Conservation (phyloP, 176 grass and related monocot species). For the Carex parvula region DNA sequence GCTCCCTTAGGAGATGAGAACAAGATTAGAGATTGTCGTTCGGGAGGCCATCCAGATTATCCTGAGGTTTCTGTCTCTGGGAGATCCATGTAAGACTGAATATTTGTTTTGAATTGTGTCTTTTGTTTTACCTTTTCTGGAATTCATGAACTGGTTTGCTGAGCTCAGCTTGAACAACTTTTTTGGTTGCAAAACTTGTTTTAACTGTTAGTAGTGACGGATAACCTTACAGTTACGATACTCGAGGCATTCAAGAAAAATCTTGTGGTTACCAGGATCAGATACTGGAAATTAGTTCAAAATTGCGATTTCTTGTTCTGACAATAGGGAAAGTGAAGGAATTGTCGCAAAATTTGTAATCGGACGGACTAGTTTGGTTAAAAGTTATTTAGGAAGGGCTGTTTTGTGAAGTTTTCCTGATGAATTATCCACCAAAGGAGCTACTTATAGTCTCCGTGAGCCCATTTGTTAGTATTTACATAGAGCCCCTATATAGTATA, state of each 20-base stretch:
- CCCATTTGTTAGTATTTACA: neutral
- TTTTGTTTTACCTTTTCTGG: neutral
- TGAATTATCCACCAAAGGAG: neutral
- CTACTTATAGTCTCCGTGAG: neutral
- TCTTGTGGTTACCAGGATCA: neutral
- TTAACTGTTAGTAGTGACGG: neutral
- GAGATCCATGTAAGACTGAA: conserved; percentile 34
- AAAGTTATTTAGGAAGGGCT: neutral
- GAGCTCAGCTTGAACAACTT: too few relatives aligned
- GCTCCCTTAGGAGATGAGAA: neutral
- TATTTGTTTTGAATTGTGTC: neutral
- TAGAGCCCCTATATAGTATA: neutral
- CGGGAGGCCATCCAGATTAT: conserved; percentile 38
- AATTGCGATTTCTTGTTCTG: neutral
- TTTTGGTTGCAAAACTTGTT: neutral
- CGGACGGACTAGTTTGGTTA: neutral
- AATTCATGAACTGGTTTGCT: neutral
- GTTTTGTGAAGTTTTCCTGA: neutral
- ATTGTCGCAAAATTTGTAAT: neutral
- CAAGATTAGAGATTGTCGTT: conserved; percentile 18
- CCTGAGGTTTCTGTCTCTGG: conserved; percentile 38
- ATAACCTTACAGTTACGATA: neutral
- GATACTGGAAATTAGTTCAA: neutral
- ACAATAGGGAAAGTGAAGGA: neutral
- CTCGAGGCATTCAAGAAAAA: neutral